Percentiles rank a stretch among this genome's conserved stretches.
phyloP scores from a whole-genome alignment of 257 asterid species.

The Plantago elongata region DNA sequence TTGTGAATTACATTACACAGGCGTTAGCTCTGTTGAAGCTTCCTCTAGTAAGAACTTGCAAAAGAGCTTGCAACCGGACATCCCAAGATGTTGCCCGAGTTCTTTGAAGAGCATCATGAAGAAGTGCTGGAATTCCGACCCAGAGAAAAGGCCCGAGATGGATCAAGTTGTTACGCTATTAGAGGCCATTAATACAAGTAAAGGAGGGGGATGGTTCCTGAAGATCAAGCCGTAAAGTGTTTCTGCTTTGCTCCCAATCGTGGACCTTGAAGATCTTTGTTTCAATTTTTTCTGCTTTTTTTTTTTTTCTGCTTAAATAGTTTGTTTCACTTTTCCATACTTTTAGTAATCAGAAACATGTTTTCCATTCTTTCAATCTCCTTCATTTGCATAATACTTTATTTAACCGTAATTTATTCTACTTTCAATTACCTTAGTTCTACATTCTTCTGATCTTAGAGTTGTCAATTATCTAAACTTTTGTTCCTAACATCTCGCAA shows the following conservation, averaged over 20 bases:
- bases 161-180: constrained; percentile 71
- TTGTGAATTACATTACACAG: constrained; percentile 79
- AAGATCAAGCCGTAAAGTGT: constrained; percentile 60
- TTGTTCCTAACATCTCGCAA: no score
- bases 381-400: background rate
- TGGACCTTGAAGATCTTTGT: constrained; percentile 43
- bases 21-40: constrained; percentile 85
- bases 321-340: no score
- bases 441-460: no score
- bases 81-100: constrained; percentile 79
- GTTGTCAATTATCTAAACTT: no score
- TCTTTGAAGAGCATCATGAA: constrained; percentile 58
- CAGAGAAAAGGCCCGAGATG: constrained; percentile 83
- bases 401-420: no score
- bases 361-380: background rate
- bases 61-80: constrained; percentile 45
- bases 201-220: constrained; percentile 92
- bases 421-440: no score
- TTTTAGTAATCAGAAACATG: background rate
- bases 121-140: constrained; percentile 75
- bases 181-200: constrained; percentile 81
- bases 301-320: no score
- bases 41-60: constrained; percentile 82
- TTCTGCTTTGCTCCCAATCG: constrained; percentile 73
- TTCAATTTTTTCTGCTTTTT: no score